A percentile compares a stretch with the other conserved stretches of the same genome.
These are phyloP conservation scores for Knufia fluminis DNA, from an alignment of 2,329 filamentous ascomycete genomes.

Conservation along the genomic window DNA sequence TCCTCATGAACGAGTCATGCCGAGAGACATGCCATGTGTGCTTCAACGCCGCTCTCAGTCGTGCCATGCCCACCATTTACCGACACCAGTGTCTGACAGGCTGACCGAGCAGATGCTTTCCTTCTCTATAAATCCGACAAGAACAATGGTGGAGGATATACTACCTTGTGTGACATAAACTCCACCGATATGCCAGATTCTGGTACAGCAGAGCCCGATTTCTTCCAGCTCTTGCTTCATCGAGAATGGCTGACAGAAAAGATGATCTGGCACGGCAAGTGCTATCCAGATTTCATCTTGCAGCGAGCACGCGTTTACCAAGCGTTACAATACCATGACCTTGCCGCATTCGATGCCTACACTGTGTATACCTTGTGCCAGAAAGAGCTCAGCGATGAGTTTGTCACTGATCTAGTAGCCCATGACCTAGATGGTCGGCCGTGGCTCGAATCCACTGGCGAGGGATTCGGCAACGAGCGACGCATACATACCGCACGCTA, in stretches of 20 bases:
- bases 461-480: constrained; percentile 18
- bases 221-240: constrained; percentile 1
- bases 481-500: constrained; percentile 37
- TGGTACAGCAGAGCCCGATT: not conserved
- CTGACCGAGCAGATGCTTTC: not conserved
- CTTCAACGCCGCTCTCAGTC: not conserved
- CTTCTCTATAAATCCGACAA: not conserved
- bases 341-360: constrained; percentile 84
- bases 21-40: too few relatives aligned
- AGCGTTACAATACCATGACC: constrained; percentile 73
- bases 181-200: not conserved
- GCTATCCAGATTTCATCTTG: constrained; percentile 23
- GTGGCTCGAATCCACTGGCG: constrained; percentile 9
- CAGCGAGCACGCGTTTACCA: constrained; percentile 60
- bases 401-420: constrained; percentile 68
- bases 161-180: not conserved
- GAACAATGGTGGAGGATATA: not conserved
- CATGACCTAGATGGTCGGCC: constrained; percentile 33
- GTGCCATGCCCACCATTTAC: not conserved
- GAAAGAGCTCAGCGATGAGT: constrained; percentile 65
- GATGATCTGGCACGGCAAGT: constrained; percentile 1
- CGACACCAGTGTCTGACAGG: not conserved
- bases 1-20: too few relatives aligned
- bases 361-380: constrained; percentile 79
- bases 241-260: constrained; percentile 3